Conservation (phyloP, 2,329 filamentous ascomycete species). For the Chaetomiaceae sp. region DNA sequence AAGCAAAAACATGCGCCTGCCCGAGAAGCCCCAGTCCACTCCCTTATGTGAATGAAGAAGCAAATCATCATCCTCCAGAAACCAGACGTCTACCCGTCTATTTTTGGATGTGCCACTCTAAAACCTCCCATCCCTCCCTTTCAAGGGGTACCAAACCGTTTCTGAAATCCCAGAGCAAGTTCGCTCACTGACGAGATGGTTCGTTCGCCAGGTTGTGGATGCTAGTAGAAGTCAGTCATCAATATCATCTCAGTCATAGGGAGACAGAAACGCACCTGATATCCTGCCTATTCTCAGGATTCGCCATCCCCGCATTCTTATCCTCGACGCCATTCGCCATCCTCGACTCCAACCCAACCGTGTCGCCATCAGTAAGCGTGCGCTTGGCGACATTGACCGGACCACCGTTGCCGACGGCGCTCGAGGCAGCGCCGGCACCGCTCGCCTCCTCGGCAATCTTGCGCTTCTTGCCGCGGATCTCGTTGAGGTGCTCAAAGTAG, state of each 20-base stretch:
- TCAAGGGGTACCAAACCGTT: background rate
- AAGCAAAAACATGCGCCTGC: background rate
- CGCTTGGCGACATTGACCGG: conserved; percentile 52
- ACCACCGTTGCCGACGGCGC: conserved; percentile 27
- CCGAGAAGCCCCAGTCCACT: background rate
- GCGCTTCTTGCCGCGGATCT: conserved; percentile 64
- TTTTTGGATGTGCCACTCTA: background rate
- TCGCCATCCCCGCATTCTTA: conserved; percentile 12
- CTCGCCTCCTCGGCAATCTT: conserved; percentile 37
- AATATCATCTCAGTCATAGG: too few relatives aligned
- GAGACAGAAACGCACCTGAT: conserved; percentile 29
- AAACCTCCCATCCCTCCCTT: too few relatives aligned
- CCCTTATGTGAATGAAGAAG: background rate
- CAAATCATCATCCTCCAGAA: background rate
- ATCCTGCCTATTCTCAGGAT: conserved; percentile 29
- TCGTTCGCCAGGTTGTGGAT: conserved; percentile 21
- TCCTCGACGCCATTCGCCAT: background rate
- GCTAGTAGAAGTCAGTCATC: conserved; percentile 10
- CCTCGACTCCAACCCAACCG: background rate
- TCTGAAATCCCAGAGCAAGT: background rate
- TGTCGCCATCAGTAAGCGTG: background rate
- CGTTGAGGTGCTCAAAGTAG: conserved; percentile 79
- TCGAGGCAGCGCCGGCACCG: background rate
- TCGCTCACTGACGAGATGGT: background rate
- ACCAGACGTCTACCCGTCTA: background rate